A percentile compares a stretch with the other conserved stretches of the same genome.
Conservation (phyloP, 371 early-diverging fungal species). For the Mucor lusitanicus region DNA sequence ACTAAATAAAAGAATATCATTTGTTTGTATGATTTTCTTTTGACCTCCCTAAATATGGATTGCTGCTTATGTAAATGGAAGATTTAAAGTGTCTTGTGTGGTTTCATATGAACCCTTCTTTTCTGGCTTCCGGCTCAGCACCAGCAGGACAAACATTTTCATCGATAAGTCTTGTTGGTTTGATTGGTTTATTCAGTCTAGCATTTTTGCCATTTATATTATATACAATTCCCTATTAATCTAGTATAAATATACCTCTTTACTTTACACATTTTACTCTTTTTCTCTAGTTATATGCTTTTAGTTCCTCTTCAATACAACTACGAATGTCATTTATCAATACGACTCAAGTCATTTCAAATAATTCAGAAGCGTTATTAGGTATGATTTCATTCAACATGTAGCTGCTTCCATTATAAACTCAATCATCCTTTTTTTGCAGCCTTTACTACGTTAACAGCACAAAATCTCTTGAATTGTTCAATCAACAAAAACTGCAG, state of each 20-base stretch:
- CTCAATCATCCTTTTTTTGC: not conserved
- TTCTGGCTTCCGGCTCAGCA: not conserved
- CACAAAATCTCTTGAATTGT: slow-evolving; percentile 13
- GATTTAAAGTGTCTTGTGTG: not conserved
- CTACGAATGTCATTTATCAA: slow-evolving; percentile 3
- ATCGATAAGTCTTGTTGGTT: not conserved
- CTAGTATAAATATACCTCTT: not conserved
- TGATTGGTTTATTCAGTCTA: slow-evolving; percentile 17
- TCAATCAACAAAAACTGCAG: slow-evolving; percentile 1
- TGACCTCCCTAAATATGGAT: slow-evolving; percentile 1
- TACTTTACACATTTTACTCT: not conserved
- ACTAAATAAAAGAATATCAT: not conserved
- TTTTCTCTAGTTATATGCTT: not conserved
- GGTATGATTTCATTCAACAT: slow-evolving; percentile 4
- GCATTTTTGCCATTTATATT: slow-evolving; percentile 15
- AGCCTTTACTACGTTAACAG: slow-evolving; percentile 22
- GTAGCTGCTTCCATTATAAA: not conserved
- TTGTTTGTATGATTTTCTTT: not conserved
- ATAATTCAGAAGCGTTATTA: slow-evolving; percentile 19
- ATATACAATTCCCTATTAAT: not conserved
- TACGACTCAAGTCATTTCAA: slow-evolving; percentile 17
- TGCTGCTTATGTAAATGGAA: not conserved
- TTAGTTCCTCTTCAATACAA: not conserved
- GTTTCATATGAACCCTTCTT: slow-evolving; percentile 1
- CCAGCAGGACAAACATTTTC: not conserved